These are phyloP conservation scores for Asterionellopsis glacialis DNA, from an alignment of 108 stramenopile genomes.

Conservation along the genomic window DNA sequence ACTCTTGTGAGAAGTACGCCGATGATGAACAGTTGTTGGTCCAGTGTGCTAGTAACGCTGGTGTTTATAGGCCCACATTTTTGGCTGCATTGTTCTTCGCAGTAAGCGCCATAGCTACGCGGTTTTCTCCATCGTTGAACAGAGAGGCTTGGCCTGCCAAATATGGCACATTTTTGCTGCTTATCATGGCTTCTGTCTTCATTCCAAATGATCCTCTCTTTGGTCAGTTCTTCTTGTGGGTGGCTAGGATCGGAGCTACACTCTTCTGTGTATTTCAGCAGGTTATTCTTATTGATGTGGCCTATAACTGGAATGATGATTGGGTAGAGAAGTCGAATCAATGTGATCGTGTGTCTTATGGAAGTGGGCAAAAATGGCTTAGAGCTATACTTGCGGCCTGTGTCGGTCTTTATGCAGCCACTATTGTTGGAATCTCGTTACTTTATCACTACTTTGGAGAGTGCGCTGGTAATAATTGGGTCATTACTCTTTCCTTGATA, in stretches of 20 bases:
- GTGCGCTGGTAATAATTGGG: conserved; percentile 69
- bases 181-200: conserved; percentile 51
- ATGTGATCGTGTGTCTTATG: conserved; percentile 63
- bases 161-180: conserved; percentile 59
- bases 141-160: conserved; percentile 78
- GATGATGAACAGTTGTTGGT: conserved; percentile 18
- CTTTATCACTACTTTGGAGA: conserved; percentile 75
- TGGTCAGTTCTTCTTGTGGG: conserved; percentile 49
- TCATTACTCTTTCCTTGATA: conserved; percentile 80
- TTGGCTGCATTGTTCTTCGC: conserved; percentile 61
- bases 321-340: conserved; percentile 78
- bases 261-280: conserved; percentile 73
- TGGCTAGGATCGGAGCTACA: conserved; percentile 60
- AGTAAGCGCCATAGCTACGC: conserved; percentile 48
- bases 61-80: conserved; percentile 76
- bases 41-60: conserved; percentile 76
- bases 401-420: conserved; percentile 41
- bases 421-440: conserved; percentile 64
- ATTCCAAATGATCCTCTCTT: conserved; percentile 56
- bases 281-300: conserved; percentile 82
- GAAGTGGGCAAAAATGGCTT: conserved; percentile 62
- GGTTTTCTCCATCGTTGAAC: conserved; percentile 46
- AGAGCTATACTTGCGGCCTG: conserved; percentile 62
- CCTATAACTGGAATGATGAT: conserved; percentile 83
- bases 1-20: conserved; percentile 49